These are phyloP conservation scores for Chalciporus sp. DNA, from an alignment of 1,284 basidiomycete species.

Conservation along the genomic window DNA sequence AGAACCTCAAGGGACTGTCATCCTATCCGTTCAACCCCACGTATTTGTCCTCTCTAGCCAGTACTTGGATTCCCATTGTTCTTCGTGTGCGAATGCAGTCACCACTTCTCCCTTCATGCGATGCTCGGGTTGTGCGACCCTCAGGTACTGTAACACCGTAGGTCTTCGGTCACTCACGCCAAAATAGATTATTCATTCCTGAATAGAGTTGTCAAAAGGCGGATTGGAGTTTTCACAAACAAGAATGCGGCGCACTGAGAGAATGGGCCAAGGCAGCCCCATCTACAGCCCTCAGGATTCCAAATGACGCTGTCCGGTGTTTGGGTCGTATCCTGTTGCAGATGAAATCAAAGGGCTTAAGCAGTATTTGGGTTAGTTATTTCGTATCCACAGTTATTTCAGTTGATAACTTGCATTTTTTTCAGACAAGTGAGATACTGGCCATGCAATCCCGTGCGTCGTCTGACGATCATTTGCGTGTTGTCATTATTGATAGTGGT, in stretches of 20 bases:
- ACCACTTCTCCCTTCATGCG: conserved; percentile 49
- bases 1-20: conserved; percentile 51
- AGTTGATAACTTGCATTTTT: background rate
- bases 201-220: conserved; percentile 70
- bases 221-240: conserved; percentile 79
- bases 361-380: conserved; percentile 61
- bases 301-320: conserved; percentile 74
- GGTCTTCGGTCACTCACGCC: conserved; percentile 5
- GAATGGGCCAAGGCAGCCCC: conserved; percentile 56
- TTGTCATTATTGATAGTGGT: conserved; percentile 7
- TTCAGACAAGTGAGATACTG: conserved; percentile 66
- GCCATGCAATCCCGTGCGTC: conserved; percentile 76
- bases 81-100: conserved; percentile 57
- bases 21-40: conserved; percentile 62
- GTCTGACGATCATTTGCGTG: background rate
- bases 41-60: conserved; percentile 68
- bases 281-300: conserved; percentile 50
- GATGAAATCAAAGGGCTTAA: conserved; percentile 54
- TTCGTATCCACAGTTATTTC: background rate
- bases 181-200: background rate
- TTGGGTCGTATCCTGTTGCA: conserved; percentile 77
- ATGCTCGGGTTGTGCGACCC: conserved; percentile 69
- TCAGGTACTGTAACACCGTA: conserved; percentile 78
- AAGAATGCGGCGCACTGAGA: conserved; percentile 73
- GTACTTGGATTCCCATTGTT: conserved; percentile 66